A percentile compares a stretch with the other conserved stretches of the same genome.
Conservation (phyloP, 2,329 filamentous ascomycete genomes). For the Phialophora macrospora region DNA sequence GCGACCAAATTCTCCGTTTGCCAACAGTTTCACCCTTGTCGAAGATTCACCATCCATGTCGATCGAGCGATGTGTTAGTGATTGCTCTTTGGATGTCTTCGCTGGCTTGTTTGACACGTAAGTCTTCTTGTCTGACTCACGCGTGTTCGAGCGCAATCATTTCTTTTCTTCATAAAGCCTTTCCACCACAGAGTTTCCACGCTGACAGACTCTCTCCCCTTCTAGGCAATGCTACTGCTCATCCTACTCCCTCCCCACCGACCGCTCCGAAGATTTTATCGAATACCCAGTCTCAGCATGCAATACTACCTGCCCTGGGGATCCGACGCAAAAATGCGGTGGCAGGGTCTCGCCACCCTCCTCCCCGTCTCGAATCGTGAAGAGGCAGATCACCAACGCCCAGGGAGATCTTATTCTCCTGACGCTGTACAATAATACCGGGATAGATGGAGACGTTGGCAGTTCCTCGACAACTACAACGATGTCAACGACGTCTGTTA, state of each 20-base stretch:
- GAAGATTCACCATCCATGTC: constrained; percentile 31
- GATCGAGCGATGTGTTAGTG: constrained; percentile 28
- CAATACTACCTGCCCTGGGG: constrained; percentile 32
- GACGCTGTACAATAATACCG: constrained; percentile 35
- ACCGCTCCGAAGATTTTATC: constrained; percentile 19
- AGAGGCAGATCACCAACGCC: constrained; percentile 21
- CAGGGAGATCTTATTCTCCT: constrained; percentile 25
- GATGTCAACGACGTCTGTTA: constrained; percentile 1
- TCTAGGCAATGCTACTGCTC: constrained; percentile 31
- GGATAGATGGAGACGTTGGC: background rate
- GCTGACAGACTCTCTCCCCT: background rate
- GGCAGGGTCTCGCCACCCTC: constrained; percentile 15
- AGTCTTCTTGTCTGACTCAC: constrained; percentile 3
- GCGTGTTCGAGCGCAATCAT: background rate
- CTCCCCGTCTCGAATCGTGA: constrained; percentile 2
- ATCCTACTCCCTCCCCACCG: constrained; percentile 4
- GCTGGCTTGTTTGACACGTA: constrained; percentile 29
- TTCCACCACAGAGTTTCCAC: background rate
- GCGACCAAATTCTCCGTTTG: constrained; percentile 19
- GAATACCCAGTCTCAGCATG: constrained; percentile 33
- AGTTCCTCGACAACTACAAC: constrained; percentile 9
- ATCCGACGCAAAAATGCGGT: constrained; percentile 31
- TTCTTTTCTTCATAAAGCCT: background rate
- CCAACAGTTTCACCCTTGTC: constrained; percentile 25
- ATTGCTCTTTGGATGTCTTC: constrained; percentile 20